Conservation (phyloP, 2,329 filamentous ascomycete genomes). For the Graphilbum fragrans region DNA sequence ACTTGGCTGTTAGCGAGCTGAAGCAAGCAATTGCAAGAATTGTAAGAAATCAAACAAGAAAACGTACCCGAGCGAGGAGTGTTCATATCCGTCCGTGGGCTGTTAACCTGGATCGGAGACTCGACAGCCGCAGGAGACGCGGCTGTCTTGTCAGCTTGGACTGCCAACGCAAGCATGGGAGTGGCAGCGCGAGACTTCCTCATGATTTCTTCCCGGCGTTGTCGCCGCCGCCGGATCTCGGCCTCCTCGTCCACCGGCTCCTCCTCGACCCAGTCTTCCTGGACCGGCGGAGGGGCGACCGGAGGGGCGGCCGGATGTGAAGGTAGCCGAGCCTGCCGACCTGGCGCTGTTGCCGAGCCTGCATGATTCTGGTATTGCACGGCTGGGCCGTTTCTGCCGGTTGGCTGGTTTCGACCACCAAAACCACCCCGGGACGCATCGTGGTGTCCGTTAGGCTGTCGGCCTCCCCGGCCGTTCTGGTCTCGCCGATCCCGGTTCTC, state of each 20-base stretch:
- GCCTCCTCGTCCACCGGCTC: conserved; percentile 67
- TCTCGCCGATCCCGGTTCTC: conserved; percentile 15
- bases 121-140: conserved; percentile 28
- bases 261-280: conserved; percentile 36
- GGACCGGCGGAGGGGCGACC: conserved; percentile 8
- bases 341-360: no score
- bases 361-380: no score
- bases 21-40: no score
- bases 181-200: conserved; percentile 68
- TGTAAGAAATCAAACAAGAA: not conserved
- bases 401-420: no score
- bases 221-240: conserved; percentile 74
- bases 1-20: conserved; percentile 7
- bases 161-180: conserved; percentile 62
- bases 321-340: no score
- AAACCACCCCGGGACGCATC: conserved; percentile 7
- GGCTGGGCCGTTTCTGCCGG: not conserved
- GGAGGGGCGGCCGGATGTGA: no score
- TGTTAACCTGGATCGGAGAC: conserved; percentile 28
- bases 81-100: conserved; percentile 23
- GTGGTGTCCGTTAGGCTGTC: conserved; percentile 17
- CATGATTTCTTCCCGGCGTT: conserved; percentile 71
- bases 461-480: conserved; percentile 16
- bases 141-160: conserved; percentile 50
- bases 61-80: conserved; percentile 37